phyloP scores from a whole-genome alignment of 148 eudicot species.

The Rhododendron molle region DNA sequence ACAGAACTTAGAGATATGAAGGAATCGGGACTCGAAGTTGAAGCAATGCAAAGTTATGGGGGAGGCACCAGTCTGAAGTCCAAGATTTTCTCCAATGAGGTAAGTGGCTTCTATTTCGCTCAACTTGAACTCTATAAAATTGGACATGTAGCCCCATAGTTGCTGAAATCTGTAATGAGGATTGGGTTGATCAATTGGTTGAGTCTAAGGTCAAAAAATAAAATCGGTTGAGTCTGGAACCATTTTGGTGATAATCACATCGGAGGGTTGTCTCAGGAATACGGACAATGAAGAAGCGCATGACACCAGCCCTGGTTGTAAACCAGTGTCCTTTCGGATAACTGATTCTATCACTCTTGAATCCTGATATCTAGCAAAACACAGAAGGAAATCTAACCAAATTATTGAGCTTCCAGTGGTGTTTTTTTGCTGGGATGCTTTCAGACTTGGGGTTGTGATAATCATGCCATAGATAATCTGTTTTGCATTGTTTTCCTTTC shows the following conservation, averaged over 20 bases:
- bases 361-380: neutral
- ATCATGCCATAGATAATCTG: neutral
- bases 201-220: neutral
- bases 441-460: neutral
- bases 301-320: neutral
- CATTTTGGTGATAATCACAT: neutral
- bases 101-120: slow-evolving; percentile 22
- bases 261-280: neutral
- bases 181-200: neutral
- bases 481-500: neutral
- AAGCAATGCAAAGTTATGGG: slow-evolving; percentile 59
- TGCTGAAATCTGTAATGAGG: neutral
- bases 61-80: slow-evolving; percentile 69
- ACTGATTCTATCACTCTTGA: neutral
- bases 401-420: neutral
- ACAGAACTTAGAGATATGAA: slow-evolving; percentile 68
- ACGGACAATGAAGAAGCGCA: neutral
- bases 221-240: neutral
- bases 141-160: neutral
- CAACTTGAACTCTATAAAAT: neutral
- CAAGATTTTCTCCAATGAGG: slow-evolving; percentile 66
- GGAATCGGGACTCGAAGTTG: slow-evolving; percentile 65
- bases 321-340: neutral
- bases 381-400: neutral
- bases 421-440: neutral